Evolutionary conservation across 2,329 filamentous ascomycete species (phyloP), one percentile per base, ranked within the genome.

Genomic region (Colletotrichum plurivorum): DNA sequence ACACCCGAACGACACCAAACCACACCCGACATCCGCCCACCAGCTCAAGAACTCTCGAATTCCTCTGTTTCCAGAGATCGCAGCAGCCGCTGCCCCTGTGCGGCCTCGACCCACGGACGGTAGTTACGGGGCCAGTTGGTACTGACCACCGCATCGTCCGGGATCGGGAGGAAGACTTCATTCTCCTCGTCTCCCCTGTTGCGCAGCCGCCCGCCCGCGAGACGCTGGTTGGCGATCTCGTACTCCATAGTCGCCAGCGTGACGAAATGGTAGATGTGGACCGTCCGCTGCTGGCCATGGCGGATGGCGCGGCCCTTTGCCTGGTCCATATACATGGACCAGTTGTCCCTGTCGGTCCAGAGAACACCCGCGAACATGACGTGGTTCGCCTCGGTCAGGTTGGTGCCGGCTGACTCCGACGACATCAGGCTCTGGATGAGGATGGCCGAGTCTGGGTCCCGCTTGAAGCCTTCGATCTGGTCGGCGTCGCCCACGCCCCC

Each of bases 361-460:
- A 79, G 75, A 0, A 82, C 79, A 5, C 75, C 78, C 0, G 78
- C 75, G 59, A 84, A 84, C 49, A 85, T 76, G 56, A 84, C 74
- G 61, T 84, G 82, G 63, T 81, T 83, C 1, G 82, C 82, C 22
- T 78, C 75, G 12, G 79, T 78, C 13, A 84, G 73, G 67, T 84
- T 84, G 25, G 77, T 79, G 0, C 83, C 83, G 0, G 83, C 80
- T 3, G 81, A 79, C 36, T 81, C 78, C 4, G 77, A 73, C 9
- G 76, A 77, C 72, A 79, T 80, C 41, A 84, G 76, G 39, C 77
- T 78, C 58, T 84, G 76, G 5, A 84, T 70, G 18, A 82, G 74
- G 2, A 83, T 75, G 43, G 63, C 76, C 54, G 16, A 73, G 16
- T 67, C 68, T 2, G 55, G 16, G 12, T 73, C 69, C 0, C 3